These are phyloP conservation scores for Vitis hybrid DNA, from an alignment of 177 flowering plant genomes.

Conservation along the genomic window DNA sequence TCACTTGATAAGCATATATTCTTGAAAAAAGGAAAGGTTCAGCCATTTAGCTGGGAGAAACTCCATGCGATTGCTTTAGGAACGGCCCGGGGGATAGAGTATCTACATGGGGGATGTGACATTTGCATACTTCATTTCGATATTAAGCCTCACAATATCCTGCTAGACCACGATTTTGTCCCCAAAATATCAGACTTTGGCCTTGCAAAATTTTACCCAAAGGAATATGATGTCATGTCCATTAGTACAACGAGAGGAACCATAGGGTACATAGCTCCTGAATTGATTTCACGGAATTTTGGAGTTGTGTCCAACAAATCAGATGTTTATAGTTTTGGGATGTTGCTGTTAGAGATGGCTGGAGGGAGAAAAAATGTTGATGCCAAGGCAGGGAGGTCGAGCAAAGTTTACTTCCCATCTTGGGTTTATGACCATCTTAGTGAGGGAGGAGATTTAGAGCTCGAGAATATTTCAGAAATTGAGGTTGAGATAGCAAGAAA, in stretches of 20 bases:
- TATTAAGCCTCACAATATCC: conserved; percentile 22
- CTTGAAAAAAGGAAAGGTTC: not conserved
- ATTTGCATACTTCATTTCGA: conserved; percentile 19
- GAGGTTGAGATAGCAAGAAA: conserved; percentile 11
- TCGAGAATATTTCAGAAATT: conserved; percentile 1
- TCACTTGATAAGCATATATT: conserved; percentile 19
- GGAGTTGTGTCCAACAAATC: conserved; percentile 13
- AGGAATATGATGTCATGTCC: conserved; percentile 2
- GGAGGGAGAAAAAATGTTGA: conserved; percentile 11
- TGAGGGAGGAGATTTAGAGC: conserved; percentile 15
- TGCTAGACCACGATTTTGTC: conserved; percentile 11
- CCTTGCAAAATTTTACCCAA: conserved; percentile 14
- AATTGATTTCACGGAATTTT: conserved; percentile 9
- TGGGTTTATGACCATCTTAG: conserved; percentile 17
- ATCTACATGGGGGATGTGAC: conserved; percentile 9
- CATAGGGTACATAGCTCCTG: conserved; percentile 24
- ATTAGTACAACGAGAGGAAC: conserved; percentile 13
- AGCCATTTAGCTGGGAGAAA: conserved; percentile 6
- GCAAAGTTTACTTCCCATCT: conserved; percentile 6
- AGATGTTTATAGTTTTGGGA: conserved; percentile 24
- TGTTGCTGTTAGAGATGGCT: conserved; percentile 23
- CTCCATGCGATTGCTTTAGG: conserved; percentile 17
- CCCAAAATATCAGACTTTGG: conserved; percentile 26
- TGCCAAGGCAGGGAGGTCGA: not conserved
- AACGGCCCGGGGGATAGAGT: conserved; percentile 19